Evolutionary conservation across 305 asterid genomes (phyloP), one percentile per base, ranked within the genome.

Genomic region (Fraxinus latifolia): DNA sequence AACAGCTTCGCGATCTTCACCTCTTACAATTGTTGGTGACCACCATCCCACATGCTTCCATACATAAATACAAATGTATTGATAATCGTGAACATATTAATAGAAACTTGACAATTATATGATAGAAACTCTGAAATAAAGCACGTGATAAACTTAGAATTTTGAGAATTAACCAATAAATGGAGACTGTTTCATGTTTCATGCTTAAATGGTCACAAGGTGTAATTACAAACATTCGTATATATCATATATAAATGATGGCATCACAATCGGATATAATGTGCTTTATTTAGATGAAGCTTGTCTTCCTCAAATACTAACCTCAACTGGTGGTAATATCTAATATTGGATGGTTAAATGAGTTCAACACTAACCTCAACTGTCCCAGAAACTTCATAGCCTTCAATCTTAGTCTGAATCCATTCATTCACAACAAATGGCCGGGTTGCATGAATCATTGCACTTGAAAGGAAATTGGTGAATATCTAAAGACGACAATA

Each of bases 21-120:
- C 98, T 90, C 99, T 90, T 82, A 96, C 83, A 86, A 96, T 89
- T 80, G 99, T 93, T 29, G 97, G 99, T 23, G 99, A 96, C 99
- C 99, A 96, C 99, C 99, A 96, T 53, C 99, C 99, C 84, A 94
- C 98, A 85, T 92, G 97, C 99, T 96, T 86, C 81, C 76, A 79
- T 65, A 65, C 77, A 77, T 80, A 82, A 81, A 80, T 76, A 73
- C 86, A 84, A 17, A 78, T 78, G 77, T 34, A 81, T 47, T 60
- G 53, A 83, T 65, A 68, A 53, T 9, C 76, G 29, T 3, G 55
- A 71, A 36, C 6, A 15, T 27, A 82, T 19, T 27, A 32, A 55
- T 32, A 33, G 42, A 29, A 37, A 11, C 72, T 25, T 71, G 44
- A 74, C 12, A 83, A 81, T 58, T 36, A 11, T 21, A 82, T 53